These are phyloP conservation scores for Hymenoscyphus infarciens DNA, from an alignment of 2,329 filamentous ascomycete genomes.

Conservation along the genomic window DNA sequence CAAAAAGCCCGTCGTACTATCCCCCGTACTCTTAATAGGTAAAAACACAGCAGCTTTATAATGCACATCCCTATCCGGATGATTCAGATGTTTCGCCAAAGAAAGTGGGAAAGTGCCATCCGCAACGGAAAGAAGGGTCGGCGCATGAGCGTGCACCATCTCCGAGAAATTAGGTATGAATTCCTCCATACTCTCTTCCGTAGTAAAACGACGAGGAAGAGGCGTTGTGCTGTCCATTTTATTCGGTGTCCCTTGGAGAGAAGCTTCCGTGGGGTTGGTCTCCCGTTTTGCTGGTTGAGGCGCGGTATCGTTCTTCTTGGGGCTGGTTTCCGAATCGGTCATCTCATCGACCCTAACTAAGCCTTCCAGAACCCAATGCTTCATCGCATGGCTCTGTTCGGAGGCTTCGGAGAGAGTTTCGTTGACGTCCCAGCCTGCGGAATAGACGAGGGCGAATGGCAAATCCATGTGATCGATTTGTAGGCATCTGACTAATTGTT, in stretches of 20 bases:
- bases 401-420: slow-evolving; percentile 25
- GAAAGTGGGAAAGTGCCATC: slow-evolving; percentile 54
- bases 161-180: slow-evolving; percentile 20
- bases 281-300: background rate
- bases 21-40: slow-evolving; percentile 65
- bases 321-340: background rate
- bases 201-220: slow-evolving; percentile 13
- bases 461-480: slow-evolving; percentile 31
- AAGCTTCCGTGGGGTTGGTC: background rate
- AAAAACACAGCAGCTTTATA: slow-evolving; percentile 65
- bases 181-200: slow-evolving; percentile 13
- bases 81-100: slow-evolving; percentile 56
- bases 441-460: slow-evolving; percentile 36
- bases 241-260: background rate
- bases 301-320: background rate
- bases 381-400: slow-evolving; percentile 15
- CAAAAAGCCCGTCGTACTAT: slow-evolving; percentile 63
- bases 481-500: slow-evolving; percentile 28
- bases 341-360: slow-evolving; percentile 16
- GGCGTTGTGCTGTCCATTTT: background rate
- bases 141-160: slow-evolving; percentile 18
- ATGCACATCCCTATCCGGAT: slow-evolving; percentile 62
- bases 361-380: slow-evolving; percentile 26
- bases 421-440: slow-evolving; percentile 29
- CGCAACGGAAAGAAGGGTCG: slow-evolving; percentile 17